Conservation (phyloP, 768 basidiomycete genomes). For the Paxillus involutus region DNA sequence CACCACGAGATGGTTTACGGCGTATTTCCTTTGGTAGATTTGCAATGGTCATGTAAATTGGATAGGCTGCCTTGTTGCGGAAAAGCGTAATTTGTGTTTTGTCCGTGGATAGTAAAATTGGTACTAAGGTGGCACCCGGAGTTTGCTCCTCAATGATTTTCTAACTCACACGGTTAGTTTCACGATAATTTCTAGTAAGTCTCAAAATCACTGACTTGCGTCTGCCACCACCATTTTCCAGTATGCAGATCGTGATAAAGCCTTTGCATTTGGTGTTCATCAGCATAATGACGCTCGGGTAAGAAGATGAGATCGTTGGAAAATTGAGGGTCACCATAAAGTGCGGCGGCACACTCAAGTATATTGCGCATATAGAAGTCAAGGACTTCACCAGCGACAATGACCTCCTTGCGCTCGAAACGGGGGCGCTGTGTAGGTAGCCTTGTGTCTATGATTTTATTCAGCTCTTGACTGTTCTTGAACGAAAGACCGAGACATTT, state of each 20-base stretch:
- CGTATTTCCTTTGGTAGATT: too few relatives aligned
- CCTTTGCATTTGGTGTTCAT: slow-evolving; percentile 21
- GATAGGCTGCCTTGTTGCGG: slow-evolving; percentile 15
- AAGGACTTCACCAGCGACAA: slow-evolving; percentile 28
- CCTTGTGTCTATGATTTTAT: too few relatives aligned
- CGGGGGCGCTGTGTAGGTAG: too few relatives aligned
- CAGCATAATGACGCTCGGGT: slow-evolving; percentile 39
- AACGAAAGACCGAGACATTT: slow-evolving; percentile 33
- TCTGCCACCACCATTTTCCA: slow-evolving; percentile 53
- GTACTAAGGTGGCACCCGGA: slow-evolving; percentile 5
- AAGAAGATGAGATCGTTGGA: slow-evolving; percentile 26
- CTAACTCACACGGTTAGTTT: background rate
- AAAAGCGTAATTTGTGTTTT: slow-evolving; percentile 17
- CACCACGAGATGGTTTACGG: background rate
- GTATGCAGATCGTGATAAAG: too few relatives aligned
- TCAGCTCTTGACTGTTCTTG: slow-evolving; percentile 29
- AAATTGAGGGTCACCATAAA: slow-evolving; percentile 38
- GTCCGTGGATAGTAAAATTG: slow-evolving; percentile 24
- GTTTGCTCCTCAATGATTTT: slow-evolving; percentile 9
- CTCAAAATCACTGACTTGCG: slow-evolving; percentile 36
- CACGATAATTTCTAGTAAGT: background rate
- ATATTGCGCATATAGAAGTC: slow-evolving; percentile 36
- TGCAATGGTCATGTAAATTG: slow-evolving; percentile 22
- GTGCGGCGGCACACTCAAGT: slow-evolving; percentile 34
- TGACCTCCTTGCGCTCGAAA: background rate